Evolutionary conservation across 495 filamentous ascomycete genomes (phyloP), one percentile per base, ranked within the genome.

Genomic region (Viridothelium virens): DNA sequence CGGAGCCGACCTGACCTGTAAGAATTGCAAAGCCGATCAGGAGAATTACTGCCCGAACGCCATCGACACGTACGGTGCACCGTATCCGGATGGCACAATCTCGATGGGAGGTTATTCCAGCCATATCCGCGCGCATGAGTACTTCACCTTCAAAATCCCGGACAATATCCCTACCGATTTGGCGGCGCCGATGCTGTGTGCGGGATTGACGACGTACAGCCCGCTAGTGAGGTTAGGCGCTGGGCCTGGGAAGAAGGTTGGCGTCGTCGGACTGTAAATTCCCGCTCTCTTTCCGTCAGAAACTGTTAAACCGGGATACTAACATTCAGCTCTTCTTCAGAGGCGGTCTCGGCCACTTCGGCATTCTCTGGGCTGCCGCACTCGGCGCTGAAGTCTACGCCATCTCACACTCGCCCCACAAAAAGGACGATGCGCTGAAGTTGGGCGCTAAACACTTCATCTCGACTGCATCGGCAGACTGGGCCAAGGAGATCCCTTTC

Each of bases 151-250:
- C 79, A 87, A 86, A 34, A 93, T 96, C 67, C 92, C 92, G 18
- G 87, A 90, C 18, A 82, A 79, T 4, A 83, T 96, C 53, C 76
- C 85, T 31, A 86, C 79, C 70, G 81, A 81, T 50, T 72, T 85
- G 38, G 90, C 87, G 1, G 92, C 91, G 14, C 92, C 90, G 1
- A 95, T 96, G 90, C 81, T 96, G 71, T 96, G 92, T 74, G 92
- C 90, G 41, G 91, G 92, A 56, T 76, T 95, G 38, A 96, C 92
- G 1, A 86, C 85, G 38, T 96, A 87, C 77, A 87, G 84, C 41
- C 91, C 91, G 0, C 80, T 96, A 2, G 86, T 89, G 47, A 85
- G 89, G 36, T 86, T 89, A 72, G 87, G 87, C n/a, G 79, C 79
- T 53, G 87, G 87, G 0, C 87, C 88, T 0, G 89, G 89, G n/a